Evolutionary conservation across 306 rosid genomes (phyloP), one percentile per base, ranked within the genome.

Genomic region (Citrullus amarus): DNA sequence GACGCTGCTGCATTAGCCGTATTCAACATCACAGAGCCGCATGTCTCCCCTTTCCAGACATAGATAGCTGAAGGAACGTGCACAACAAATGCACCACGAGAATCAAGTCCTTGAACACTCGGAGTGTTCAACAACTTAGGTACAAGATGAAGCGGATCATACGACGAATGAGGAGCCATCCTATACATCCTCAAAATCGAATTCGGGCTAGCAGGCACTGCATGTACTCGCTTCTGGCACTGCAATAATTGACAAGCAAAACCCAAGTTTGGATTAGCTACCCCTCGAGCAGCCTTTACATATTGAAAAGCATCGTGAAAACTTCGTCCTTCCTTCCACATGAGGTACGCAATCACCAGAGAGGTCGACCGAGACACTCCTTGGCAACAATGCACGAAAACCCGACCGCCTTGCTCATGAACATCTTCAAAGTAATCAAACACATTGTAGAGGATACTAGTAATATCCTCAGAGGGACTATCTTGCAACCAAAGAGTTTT

Each of bases 391-490:
- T 95, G 98, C 18, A 92, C 98, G 48, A 95, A 82, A 46, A 95
- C 97, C 30, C 97, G 94, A 55, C 98, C 97, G 8, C 88, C 84
- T 83, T 89, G 92, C 77, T 86, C 85, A 12, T 93, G 79, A 50
- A 95, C 98, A 83, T 95, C 97, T 86, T 95, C 98, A 78, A 95
- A 92, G 84, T 95, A 95, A 87, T 95, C 98, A 79, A 95, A 95
- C 4, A 95, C 98, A 79, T 95, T 93, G 38, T 95, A 95, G 22
- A 95, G 90, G 72, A 95, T 87, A 53, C 98, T 92, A 0, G 93
- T 92, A 10, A 95, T 95, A 79, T 95, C 98, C 86, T 95, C 98
- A 0, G 97, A 78, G 0, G 97, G 97, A 80, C 88, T 90, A 72
- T 95, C 98, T 59, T 83, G 90, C 82, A 95, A 80, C 98, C 98